Conservation (phyloP, 2,329 filamentous ascomycete genomes). For the Diaporthe capsici region DNA sequence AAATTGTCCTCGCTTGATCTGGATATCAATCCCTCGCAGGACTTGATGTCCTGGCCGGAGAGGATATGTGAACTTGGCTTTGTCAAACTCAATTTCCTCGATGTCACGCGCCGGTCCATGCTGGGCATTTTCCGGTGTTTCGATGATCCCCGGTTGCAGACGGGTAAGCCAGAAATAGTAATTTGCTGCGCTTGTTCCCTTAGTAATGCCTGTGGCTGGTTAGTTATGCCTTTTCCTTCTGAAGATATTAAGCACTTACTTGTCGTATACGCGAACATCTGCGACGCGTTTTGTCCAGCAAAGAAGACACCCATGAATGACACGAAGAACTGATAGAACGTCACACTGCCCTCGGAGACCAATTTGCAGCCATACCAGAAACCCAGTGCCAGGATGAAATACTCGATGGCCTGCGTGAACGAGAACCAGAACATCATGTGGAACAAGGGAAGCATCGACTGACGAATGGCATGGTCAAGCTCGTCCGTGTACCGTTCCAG, state of each 20-base stretch:
- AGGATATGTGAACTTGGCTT: not conserved
- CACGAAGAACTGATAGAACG: not conserved
- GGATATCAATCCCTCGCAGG: not conserved
- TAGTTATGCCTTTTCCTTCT: not conserved
- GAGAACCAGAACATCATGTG: slow-evolving; percentile 54
- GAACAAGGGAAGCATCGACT: slow-evolving; percentile 53
- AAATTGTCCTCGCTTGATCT: slow-evolving; percentile 44
- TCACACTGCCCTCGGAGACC: not conserved
- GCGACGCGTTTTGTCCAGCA: not conserved
- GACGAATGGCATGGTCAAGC: not conserved
- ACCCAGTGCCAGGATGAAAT: slow-evolving; percentile 57
- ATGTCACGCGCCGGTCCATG: not conserved
- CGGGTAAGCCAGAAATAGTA: slow-evolving; percentile 19
- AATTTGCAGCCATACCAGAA: slow-evolving; percentile 51
- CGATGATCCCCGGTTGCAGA: not conserved
- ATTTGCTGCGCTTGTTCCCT: not conserved
- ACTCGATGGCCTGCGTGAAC: slow-evolving; percentile 56
- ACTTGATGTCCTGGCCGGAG: not conserved
- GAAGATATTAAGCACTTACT: not conserved
- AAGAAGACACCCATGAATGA: slow-evolving; percentile 17
- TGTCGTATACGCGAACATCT: not conserved
- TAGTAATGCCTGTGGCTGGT: not conserved
- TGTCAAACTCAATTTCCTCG: not conserved
- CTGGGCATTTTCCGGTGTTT: slow-evolving; percentile 4
- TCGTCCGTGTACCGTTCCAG: not conserved